Base-by-base conservation (phyloP, 1,284 basidiomycete genomes). In the Rhodotorula glutinis region DNA sequence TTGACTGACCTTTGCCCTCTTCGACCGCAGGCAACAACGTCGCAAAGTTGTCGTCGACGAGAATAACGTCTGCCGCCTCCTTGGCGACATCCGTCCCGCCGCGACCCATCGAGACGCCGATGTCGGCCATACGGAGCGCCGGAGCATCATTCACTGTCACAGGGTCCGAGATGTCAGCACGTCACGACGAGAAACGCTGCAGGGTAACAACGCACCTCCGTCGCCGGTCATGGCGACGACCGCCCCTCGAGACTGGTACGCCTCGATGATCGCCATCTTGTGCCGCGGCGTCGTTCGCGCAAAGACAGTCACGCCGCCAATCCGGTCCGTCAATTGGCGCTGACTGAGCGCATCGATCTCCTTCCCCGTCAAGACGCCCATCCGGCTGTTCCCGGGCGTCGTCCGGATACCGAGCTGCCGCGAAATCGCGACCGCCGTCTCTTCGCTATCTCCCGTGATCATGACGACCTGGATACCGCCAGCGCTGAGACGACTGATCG, bases 181-280 rank as follows among this genome's bases (percentile, higher is more conserved):
- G 27, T 33, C 53, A 53, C 21, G 21, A 7, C 4, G n/a, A 43
- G 25, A 30, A 29, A 23, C 1, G 16, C 49, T n/a, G 17, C 38
- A 7, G 13, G 2, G 40, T 19, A 19, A 16, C 7, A 38, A 70
- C 82, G 61, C 61, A 85, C 85, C 85, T 76, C 94, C 94, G 78
- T 97, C 94, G 25, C 94, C 94, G 3, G 94, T 97, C 95, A 98
- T 98, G 17, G 92, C 95, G 0, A 98, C 94, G 2, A 98, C 87
- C 5, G 86, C 87, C 0, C 94, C 93, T 57, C 89, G 83, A 69
- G 87, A 81, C 81, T 97, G 93, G 79, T 91, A 92, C 30, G 93
- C 94, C 77, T 90, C 87, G 46, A 98, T 88, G 76, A 98, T 98
- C 56, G 88, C 86, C 92, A 98, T 95, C 82, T 98, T 98, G 80